Base-by-base conservation (phyloP, 2,329 filamentous ascomycete genomes). In the Myriosclerotinia duriaeana region DNA sequence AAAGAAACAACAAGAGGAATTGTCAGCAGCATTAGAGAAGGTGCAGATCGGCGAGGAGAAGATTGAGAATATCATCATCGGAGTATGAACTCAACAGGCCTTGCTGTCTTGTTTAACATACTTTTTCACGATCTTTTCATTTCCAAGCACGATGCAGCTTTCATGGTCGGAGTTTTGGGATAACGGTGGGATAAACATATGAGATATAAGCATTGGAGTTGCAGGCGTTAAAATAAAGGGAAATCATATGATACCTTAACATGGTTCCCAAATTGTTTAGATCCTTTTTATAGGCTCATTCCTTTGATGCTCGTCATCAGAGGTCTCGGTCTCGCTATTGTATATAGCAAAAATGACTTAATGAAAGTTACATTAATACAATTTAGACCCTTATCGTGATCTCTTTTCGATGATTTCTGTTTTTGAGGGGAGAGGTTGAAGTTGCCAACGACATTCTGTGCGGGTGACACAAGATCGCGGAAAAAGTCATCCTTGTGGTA, bases 1-100 rank as follows among this genome's bases (percentile, higher is more conserved):
- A 71, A 76, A 76, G 72, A 64, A 64, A 48, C 73, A 74, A 55
- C 72, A 73, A 42, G 74, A 76, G 63, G 72, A 74, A 66, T 61
- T 76, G 36, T 61, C 69, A 9, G 67, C 69, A 38, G 69, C 67
- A 17, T 59, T 76, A 22, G 70, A 70, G 66, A 70, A 72, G 40
- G 72, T 76, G 48, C 52, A 71, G 36, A 66, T 54, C 9, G 67
- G 64, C 26, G 64, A 69, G 22, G 67, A 69, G 53, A 56, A 55
- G n/a, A 55, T 68, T 60, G 69, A 69, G 44, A 59, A 66, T 20
- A 67, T 69, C 34, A 30, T 58, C 52, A 66, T 64, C 20, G 30
- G 55, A 65, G 62, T 54, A 22, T 60, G 34, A 26, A 36, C 14
- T 26, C n/a, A 56, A 42, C 46, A 59, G 59, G 7, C 42, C 52